Evolutionary conservation across 257 asterid genomes (phyloP).

Genomic region (Solanum chilense): DNA sequence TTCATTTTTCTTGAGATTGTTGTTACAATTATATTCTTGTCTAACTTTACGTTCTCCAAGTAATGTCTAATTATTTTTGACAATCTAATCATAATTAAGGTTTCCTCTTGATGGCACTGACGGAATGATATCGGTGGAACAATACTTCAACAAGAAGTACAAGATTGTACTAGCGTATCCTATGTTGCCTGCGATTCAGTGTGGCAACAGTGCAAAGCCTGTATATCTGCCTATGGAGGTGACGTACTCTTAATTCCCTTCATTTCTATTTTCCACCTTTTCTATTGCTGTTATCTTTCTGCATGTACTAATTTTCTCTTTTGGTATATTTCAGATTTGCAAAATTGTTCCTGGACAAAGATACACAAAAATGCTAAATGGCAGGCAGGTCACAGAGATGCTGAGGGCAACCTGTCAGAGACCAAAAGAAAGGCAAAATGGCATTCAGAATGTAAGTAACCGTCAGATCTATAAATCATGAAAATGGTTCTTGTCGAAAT

Average conservation of each 20-base stretch:
- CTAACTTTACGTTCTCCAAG: not conserved
- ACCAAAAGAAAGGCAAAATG: constrained; percentile 18
- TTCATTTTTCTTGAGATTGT: not conserved
- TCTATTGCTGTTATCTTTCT: not conserved
- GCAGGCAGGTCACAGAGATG: constrained; percentile 51
- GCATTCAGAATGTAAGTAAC: constrained; percentile 23
- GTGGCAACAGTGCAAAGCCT: constrained; percentile 52
- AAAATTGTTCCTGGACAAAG: constrained; percentile 51
- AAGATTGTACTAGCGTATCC: constrained; percentile 19
- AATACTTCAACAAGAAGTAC: constrained; percentile 44
- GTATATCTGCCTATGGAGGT: constrained; percentile 86
- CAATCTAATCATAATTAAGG: constrained; percentile 18
- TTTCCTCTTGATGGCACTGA: constrained; percentile 41
- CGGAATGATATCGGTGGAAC: constrained; percentile 16
- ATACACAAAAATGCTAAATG: constrained; percentile 38
- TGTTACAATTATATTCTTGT: not conserved
- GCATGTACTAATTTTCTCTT: not conserved
- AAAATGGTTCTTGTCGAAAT: not conserved
- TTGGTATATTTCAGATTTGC: constrained; percentile 31
- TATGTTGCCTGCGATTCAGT: constrained; percentile 49
- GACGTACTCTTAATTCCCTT: not conserved
- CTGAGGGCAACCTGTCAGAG: constrained; percentile 75
- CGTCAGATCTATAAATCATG: not conserved
- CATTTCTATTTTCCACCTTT: not conserved
- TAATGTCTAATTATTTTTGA: not conserved